phyloP scores from a whole-genome alignment of 169 alveolate genomes.

The Amoebophrya sp. region DNA sequence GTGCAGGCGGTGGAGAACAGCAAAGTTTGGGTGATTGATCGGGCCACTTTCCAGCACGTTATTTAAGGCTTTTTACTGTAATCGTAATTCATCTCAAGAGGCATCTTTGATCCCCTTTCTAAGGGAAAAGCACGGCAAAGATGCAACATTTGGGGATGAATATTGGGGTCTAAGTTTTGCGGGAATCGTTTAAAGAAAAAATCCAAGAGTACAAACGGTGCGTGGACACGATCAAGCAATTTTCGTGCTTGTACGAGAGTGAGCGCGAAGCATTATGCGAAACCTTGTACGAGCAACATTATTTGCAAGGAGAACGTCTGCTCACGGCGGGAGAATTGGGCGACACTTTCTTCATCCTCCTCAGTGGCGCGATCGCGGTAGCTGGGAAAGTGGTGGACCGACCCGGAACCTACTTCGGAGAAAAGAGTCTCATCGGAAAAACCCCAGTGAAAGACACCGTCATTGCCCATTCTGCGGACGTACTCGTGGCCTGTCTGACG shows the following conservation, averaged over 20 bases:
- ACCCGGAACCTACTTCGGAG: conserved; percentile 21
- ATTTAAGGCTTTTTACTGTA: no score
- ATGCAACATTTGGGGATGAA: no score
- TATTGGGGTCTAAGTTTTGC: no score
- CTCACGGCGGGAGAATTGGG: neutral
- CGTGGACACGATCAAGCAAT: neutral
- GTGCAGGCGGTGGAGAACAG: neutral
- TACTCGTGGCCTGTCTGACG: neutral
- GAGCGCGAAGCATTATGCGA: neutral
- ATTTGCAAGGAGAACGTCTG: neutral
- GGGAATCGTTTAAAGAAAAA: no score
- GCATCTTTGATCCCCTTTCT: no score
- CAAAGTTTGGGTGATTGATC: neutral
- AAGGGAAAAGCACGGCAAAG: no score
- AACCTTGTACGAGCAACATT: neutral
- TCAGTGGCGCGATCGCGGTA: neutral
- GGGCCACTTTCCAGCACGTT: neutral
- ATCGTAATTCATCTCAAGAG: no score
- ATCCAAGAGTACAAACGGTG: neutral
- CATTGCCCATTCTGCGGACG: neutral
- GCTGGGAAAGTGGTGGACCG: neutral
- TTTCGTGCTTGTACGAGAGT: neutral
- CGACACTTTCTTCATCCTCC: neutral
- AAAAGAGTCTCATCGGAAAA: neutral
- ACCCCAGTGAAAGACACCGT: neutral